Evolutionary conservation across 2,329 filamentous ascomycete genomes (phyloP), one percentile per base, ranked within the genome.

Genomic region (Fusarium sp.): DNA sequence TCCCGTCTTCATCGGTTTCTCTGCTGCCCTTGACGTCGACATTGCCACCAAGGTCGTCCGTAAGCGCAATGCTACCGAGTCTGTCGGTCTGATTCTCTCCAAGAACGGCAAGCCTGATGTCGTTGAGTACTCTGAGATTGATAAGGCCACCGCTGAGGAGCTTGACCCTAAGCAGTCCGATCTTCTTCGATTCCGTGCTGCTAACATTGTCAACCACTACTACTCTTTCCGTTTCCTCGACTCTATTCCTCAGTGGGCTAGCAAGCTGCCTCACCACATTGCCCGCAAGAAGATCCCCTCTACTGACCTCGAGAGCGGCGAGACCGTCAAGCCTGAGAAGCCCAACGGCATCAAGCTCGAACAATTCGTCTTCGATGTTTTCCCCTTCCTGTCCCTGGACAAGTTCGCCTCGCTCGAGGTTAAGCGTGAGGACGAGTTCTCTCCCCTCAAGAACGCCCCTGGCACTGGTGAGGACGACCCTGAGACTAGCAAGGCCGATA

Each of bases 131-230:
- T 97, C 94, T 7, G 96, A 99, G 83, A 98, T 99, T 73, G 92
- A 96, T 83, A 82, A 88, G 70, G 90, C 88, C 67, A 96, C 93
- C n/a, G 92, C 95, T 59, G 93, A 96, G 81, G 95, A 94, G 70
- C 88, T 90, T 77, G 96, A 99, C 77, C 81, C 90, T 55, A 92
- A 92, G 80, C 90, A 97, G 75, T 84, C 88, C 4, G 90, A 88
- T 59, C 85, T 97, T 54, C 90, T 99, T 77, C 96, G 95, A 82
- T 98, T 97, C 89, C 92, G 96, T 66, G 95, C 96, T 59, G 96
- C 95, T 76, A 99, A 99, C 84, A 99, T 99, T 74, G 96, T 99
- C 82, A 99, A 99, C 86, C 96, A 99, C 86, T 99, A 98, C 88
- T 99, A 99, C 84, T 97, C 93, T 46, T 95, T 94, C 85, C 83